Evolutionary conservation across 805 yeast species (phyloP).

Genomic region (Schwanniomyces sp.): DNA sequence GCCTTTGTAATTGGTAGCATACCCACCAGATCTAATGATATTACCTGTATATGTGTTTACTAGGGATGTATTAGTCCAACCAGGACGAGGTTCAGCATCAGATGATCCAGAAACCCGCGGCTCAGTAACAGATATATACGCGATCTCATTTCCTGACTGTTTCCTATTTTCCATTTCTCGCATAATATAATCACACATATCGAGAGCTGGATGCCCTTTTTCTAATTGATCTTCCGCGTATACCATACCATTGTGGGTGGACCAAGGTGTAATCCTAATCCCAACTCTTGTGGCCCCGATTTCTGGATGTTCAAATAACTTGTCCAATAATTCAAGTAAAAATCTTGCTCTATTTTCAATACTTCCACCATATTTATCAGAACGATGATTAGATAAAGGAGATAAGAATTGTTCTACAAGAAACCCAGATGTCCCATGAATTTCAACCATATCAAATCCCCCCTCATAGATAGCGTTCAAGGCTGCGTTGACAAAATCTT

Average conservation of each 20-base stretch:
- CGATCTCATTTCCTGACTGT: not conserved
- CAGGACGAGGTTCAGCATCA: not conserved
- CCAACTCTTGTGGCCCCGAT: slow-evolving; percentile 18
- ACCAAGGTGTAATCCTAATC: slow-evolving; percentile 20
- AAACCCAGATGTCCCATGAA: slow-evolving; percentile 30
- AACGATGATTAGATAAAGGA: slow-evolving; percentile 18
- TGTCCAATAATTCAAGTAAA: not conserved
- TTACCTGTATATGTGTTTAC: not conserved
- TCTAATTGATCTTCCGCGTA: not conserved
- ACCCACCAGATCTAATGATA: slow-evolving; percentile 1
- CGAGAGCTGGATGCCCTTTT: not conserved
- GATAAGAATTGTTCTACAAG: slow-evolving; percentile 22
- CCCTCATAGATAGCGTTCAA: slow-evolving; percentile 11
- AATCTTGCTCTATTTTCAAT: slow-evolving; percentile 19
- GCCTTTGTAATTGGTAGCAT: slow-evolving; percentile 5
- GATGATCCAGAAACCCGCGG: not conserved
- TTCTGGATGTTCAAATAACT: not conserved
- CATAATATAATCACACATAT: not conserved
- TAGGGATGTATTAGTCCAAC: not conserved
- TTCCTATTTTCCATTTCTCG: not conserved
- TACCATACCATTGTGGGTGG: not conserved
- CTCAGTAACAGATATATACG: not conserved
- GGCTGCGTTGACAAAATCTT: slow-evolving; percentile 13
- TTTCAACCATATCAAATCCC: slow-evolving; percentile 26
- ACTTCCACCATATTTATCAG: slow-evolving; percentile 27